Base-by-base conservation (phyloP, 2,329 filamentous ascomycete species). In the Onygenales sp. region DNA sequence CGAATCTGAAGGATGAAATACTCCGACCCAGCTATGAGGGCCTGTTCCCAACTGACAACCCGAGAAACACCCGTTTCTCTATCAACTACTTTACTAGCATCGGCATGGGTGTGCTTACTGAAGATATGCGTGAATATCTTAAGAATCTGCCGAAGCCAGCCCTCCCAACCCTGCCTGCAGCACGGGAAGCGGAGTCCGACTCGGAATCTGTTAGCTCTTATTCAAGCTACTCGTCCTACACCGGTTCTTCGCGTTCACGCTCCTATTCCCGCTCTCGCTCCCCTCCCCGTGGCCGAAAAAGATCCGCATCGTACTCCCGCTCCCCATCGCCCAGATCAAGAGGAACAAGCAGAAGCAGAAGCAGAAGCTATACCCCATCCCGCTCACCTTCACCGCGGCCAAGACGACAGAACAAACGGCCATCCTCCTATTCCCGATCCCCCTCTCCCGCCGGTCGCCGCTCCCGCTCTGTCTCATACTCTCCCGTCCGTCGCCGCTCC, bases 1-100 rank as follows among this genome's bases (percentile, higher is more conserved):
- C 84, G 45, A 82, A 87, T 14, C 79, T 96, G 71, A 82, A 79
- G 59, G 90, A 95, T 61, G 87, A 93, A 43, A 79, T 83, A 49
- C 76, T 97, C 41, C 84, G 85, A 56, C 83, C 89, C 49, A 87
- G 82, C 66, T 82, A 96, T 55, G 82, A 85, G 41, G 92, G 92
- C 33, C 75, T 98, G 43, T 97, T 98, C 77, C 93, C 93, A 0
- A 85, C 78, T 56, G 91, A 97, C 68, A 89, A 90, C 64, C 83
- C 90, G 27, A 85, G 88, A 66, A 93, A 96, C 71, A 90, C 91
- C 41, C 84, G 92, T 52, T 98, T 98, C 77, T 89, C 91, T 50
- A 95, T 98, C 83, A 98, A 98, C 73, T 98, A 96, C 78, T 97
- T 98, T 70, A 98, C 93, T 8, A 93, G 90, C 64, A 95, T 98